Conservation (phyloP, 805 yeast genomes). For the Kuraishia borneana region DNA sequence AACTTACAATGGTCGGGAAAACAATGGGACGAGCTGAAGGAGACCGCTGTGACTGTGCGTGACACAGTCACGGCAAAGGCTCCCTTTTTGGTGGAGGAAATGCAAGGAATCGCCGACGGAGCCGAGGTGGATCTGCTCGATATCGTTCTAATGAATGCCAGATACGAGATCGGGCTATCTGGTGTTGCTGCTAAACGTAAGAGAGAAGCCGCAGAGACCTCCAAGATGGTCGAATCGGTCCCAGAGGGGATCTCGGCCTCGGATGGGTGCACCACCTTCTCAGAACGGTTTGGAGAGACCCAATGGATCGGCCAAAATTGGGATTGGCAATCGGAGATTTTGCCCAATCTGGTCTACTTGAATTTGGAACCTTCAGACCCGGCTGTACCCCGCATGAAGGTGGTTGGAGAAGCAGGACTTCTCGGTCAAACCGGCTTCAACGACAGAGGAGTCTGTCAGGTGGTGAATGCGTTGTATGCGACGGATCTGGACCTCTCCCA, state of each 20-base stretch:
- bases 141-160: constrained; percentile 4
- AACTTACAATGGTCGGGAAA: constrained; percentile 4
- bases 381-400: constrained; percentile 4
- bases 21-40: constrained; percentile 4
- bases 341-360: constrained; percentile 3
- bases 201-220: background rate
- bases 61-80: constrained; percentile 3
- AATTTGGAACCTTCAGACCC: constrained; percentile 6
- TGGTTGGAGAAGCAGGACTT: constrained; percentile 6
- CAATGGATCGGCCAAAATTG: constrained; percentile 7
- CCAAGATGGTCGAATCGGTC: background rate
- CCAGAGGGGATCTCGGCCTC: background rate
- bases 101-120: constrained; percentile 6
- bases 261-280: constrained; percentile 6
- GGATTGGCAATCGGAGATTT: constrained; percentile 5
- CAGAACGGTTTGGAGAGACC: constrained; percentile 2
- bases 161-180: constrained; percentile 6
- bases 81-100: constrained; percentile 5
- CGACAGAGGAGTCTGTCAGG: constrained; percentile 4
- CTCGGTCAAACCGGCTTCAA: constrained; percentile 6
- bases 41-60: constrained; percentile 3
- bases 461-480: constrained; percentile 6
- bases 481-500: constrained; percentile 4
- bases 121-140: constrained; percentile 5
- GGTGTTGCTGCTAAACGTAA: constrained; percentile 5